Evolutionary conservation across 2,329 filamentous ascomycete species (phyloP).

Genomic region (Penicillium sp.): DNA sequence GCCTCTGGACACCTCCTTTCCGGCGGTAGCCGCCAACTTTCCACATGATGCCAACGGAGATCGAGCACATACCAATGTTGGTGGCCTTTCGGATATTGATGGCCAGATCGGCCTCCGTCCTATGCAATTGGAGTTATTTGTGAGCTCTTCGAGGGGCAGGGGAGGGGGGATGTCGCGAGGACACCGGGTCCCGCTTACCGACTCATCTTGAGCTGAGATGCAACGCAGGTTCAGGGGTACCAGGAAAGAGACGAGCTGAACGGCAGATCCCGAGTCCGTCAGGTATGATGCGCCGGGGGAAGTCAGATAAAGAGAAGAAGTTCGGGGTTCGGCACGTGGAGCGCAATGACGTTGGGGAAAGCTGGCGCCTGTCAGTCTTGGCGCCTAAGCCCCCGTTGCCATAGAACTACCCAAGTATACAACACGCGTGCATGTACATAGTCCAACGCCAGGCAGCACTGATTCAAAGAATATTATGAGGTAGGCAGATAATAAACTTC

Average conservation of each 20-base stretch:
- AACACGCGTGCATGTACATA: not conserved
- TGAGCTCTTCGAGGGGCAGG: constrained; percentile 1
- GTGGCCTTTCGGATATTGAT: constrained; percentile 70
- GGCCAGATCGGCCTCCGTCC: constrained; percentile 64
- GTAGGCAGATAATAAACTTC: not conserved
- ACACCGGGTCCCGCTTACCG: constrained; percentile 47
- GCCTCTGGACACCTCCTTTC: constrained; percentile 5
- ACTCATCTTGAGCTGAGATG: constrained; percentile 60
- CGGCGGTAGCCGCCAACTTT: not conserved
- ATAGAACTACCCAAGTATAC: not conserved
- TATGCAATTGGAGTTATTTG: constrained; percentile 26
- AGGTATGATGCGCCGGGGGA: constrained; percentile 10
- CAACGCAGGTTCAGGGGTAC: constrained; percentile 17
- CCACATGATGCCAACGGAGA: not conserved
- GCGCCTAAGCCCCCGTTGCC: constrained; percentile 26
- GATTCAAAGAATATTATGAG: not conserved
- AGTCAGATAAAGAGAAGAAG: constrained; percentile 6
- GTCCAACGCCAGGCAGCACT: not conserved
- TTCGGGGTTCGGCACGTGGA: constrained; percentile 17
- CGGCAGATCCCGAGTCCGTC: constrained; percentile 23
- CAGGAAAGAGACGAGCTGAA: constrained; percentile 21
- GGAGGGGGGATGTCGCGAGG: not conserved
- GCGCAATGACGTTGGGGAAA: constrained; percentile 39
- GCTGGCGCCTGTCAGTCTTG: constrained; percentile 39
- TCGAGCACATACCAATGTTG: constrained; percentile 53